Base-by-base conservation (phyloP, 371 early-diverging fungal species). In the Smittium culicis region DNA sequence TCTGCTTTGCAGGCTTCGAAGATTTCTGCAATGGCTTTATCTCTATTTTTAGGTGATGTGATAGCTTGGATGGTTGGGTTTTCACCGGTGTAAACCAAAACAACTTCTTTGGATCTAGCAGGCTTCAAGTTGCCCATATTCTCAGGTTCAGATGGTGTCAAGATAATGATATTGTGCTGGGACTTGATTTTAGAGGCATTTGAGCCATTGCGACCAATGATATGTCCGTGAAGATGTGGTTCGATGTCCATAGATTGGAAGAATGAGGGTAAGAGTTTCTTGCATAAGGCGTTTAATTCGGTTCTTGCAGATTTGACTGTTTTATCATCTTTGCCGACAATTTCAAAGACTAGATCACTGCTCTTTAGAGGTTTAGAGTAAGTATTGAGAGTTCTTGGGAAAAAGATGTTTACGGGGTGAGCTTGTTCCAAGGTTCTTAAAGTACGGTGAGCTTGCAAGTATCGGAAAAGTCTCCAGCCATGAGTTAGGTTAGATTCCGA, bases 151-250 rank as follows among this genome's bases (percentile, higher is more conserved):
- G 32, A 27, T 14, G 60, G 60, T 60, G 60, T 60, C 60, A 60
- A 27, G 11, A 60, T 60, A 27, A 60, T 60, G 29, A 60, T 32
- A 27, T 32, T 60, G 11, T 11, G 11, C 60, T 60, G 27, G 14
- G 27, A 16, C 27, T 32, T 5, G 14, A 60, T 60, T 60, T 32
- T 5, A 35, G 82, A 79, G 16, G 90, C 78, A 71, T 86, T 88
- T 69, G 82, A 79, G n/a, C 90, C 91, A 65, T 86, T 87, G 68
- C 85, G 85, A 34, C 91, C 88, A 32, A 84, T 78, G 63, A 93
- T 85, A 75, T 85, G 85, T 35, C 85, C 81, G 73, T 90, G 91
- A 65, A 93, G 77, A 35, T 86, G 86, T 58, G 85, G 83, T 62
- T 91, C 90, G 33, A 94, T 83, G 31, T 85, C 82, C 61, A 89